Conservation (phyloP, 495 filamentous ascomycete species). For the Arthonia radiata region DNA sequence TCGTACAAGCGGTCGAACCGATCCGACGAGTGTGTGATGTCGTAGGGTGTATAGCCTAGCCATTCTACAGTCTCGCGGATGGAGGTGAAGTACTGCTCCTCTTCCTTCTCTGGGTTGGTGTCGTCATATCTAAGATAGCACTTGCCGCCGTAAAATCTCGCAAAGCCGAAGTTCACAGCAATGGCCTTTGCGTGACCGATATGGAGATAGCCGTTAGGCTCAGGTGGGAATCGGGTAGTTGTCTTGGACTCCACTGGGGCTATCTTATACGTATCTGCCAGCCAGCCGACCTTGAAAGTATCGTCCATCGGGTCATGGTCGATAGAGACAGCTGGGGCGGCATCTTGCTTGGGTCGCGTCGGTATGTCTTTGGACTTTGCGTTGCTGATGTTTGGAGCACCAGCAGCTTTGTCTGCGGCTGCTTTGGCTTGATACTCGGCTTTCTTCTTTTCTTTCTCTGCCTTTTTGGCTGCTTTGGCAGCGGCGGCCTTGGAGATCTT, state of each 20-base stretch:
- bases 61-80: constrained; percentile 60
- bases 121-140: constrained; percentile 51
- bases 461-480: constrained; percentile 18
- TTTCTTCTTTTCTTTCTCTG: too few species aligned
- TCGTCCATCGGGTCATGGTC: constrained; percentile 30
- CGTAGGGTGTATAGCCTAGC: constrained; percentile 56
- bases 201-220: constrained; percentile 60
- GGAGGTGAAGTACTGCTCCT: constrained; percentile 51
- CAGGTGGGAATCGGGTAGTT: constrained; percentile 73
- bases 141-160: constrained; percentile 56
- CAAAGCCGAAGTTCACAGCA: constrained; percentile 89
- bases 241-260: constrained; percentile 42
- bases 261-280: constrained; percentile 46
- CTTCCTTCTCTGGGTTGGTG: constrained; percentile 64
- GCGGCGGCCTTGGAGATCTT: too few species aligned
- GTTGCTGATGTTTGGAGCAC: too few species aligned
- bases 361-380: too few species aligned
- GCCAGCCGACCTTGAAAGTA: constrained; percentile 71
- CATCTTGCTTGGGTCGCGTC: too few species aligned
- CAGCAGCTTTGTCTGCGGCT: too few species aligned
- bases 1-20: constrained; percentile 76
- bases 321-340: constrained; percentile 10
- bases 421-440: too few species aligned
- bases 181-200: constrained; percentile 96
- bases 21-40: constrained; percentile 60